phyloP scores from a whole-genome alignment of 768 basidiomycete species.

The Clathrus columnatus region DNA sequence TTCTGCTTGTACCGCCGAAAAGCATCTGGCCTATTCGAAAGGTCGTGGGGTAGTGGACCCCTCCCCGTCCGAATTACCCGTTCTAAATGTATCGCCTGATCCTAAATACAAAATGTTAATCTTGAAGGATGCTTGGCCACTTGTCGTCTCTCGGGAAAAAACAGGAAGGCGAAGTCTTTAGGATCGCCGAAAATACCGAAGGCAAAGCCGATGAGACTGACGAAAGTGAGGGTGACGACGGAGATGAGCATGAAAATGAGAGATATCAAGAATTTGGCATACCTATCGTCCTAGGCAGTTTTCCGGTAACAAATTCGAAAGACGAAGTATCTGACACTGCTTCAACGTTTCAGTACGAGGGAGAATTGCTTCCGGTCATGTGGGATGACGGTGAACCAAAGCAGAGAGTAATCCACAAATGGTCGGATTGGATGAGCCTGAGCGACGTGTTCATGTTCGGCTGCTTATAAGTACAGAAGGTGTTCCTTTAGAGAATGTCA shows the following conservation, averaged over 20 bases:
- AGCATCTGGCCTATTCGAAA: too few relatives aligned
- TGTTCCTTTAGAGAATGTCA: neutral
- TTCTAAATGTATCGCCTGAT: neutral
- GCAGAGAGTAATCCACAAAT: neutral
- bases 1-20: too few relatives aligned
- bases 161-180: neutral
- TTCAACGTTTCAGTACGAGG: neutral
- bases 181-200: neutral
- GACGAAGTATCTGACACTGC: neutral
- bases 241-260: too few relatives aligned
- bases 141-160: neutral
- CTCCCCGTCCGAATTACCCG: neutral
- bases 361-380: too few relatives aligned
- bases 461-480: neutral
- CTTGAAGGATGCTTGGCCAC: constrained; percentile 1
- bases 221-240: too few relatives aligned
- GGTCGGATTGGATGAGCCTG: neutral
- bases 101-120: neutral
- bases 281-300: neutral
- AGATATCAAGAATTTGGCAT: neutral
- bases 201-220: too few relatives aligned
- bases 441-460: neutral
- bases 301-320: neutral
- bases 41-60: neutral
- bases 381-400: too few relatives aligned